Evolutionary conservation across 352 stramenopile genomes (phyloP), one percentile per base, ranked within the genome.

Genomic region (Phytopythium sindhum): DNA sequence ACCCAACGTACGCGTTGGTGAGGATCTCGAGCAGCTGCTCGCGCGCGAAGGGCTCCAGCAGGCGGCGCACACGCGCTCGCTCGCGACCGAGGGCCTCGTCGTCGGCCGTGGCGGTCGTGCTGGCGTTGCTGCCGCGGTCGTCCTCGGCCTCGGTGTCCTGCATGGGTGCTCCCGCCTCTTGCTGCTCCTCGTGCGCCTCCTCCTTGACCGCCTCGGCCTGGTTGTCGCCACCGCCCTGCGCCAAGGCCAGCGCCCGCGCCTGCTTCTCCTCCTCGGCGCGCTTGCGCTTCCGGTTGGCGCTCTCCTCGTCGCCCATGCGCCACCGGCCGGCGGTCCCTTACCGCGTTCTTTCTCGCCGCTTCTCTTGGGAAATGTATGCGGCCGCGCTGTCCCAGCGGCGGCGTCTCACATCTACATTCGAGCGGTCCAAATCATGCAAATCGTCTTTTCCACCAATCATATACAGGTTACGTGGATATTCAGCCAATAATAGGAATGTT

Each of bases 21-120:
- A 93, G 66, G 60, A 91, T 89, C 67, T 84, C 78, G 42, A 88
- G 42, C 44, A 93, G 62, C 63, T 91, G 77, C 39, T 90, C 77
- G 50, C 76, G 68, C 51, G 84, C 73, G 41, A 91, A 86, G 2
- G 80, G 72, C 57, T 77, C 69, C 14, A 93, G 65, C 14, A 93
- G 68, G 65, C 69, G 72, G n/a, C 61, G 60, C 23, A 84, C 53
- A 29, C 44, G 37, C 45, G 68, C 64, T 21, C 73, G 72, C 55
- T 73, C 69, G 11, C 67, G 57, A n/a, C 72, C 35, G 33, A 63
- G 29, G 56, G 48, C 52, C 50, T 57, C 51, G 45, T 64, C 35
- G n/a, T 67, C 45, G n/a, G 33, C 54, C 9, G 54, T 60, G 21
- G 54, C 54, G 21, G 29, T 33, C 33, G 54, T 60, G 35, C 54